phyloP scores from a whole-genome alignment of 2,329 filamentous ascomycete genomes.

The Ceratocystis huliohia region DNA sequence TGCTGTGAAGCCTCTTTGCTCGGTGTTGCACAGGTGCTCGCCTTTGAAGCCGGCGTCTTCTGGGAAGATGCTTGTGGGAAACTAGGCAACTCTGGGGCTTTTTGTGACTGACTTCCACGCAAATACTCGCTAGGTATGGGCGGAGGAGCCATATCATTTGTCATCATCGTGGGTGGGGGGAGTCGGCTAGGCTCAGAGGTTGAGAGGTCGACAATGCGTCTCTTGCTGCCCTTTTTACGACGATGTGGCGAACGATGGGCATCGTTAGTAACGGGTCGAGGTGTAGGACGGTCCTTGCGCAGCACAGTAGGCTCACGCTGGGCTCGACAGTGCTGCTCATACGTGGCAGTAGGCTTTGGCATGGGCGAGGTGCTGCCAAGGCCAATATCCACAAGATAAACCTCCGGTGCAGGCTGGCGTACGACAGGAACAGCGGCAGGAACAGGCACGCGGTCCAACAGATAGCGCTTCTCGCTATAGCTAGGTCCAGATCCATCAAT shows the following conservation, averaged over 20 bases:
- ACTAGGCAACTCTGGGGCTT: constrained; percentile 5
- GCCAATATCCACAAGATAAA: constrained; percentile 46
- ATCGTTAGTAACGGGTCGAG: constrained; percentile 44
- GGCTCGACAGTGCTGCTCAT: constrained; percentile 30
- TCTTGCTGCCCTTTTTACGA: constrained; percentile 38
- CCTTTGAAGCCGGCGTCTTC: neutral
- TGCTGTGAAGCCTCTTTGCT: neutral
- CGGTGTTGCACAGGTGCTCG: neutral
- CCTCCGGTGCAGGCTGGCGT: constrained; percentile 51
- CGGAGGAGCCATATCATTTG: constrained; percentile 16
- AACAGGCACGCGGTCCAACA: constrained; percentile 70
- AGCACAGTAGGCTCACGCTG: constrained; percentile 28
- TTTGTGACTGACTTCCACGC: neutral
- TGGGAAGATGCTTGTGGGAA: neutral
- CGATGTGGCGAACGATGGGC: constrained; percentile 46
- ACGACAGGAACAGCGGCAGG: constrained; percentile 65
- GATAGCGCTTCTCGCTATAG: constrained; percentile 72
- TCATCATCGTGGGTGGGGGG: constrained; percentile 15
- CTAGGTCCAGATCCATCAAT: constrained; percentile 75
- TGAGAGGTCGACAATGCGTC: constrained; percentile 52
- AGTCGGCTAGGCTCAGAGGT: constrained; percentile 34
- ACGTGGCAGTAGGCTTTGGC: constrained; percentile 48
- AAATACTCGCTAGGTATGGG: constrained; percentile 14
- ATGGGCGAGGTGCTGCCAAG: constrained; percentile 18
- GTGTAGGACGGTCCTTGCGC: constrained; percentile 46